Percentiles rank a stretch among this genome's conserved stretches.
Conservation (phyloP, 2,329 filamentous ascomycete species). For the Rhynchosporium secalis region DNA sequence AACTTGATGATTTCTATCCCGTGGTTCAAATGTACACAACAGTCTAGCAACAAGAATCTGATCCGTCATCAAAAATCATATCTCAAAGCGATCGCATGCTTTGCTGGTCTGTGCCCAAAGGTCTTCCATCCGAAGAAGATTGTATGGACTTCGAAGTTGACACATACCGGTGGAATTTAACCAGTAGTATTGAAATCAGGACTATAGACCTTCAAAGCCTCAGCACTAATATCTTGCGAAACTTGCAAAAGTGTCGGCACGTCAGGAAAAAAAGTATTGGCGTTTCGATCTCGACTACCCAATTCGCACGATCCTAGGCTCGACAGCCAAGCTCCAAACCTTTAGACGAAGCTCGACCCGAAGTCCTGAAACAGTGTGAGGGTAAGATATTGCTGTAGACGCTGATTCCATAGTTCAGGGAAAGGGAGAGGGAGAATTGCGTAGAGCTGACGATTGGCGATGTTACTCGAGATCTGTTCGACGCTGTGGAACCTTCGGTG, state of each 20-base stretch:
- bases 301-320: constrained; percentile 13
- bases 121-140: constrained; percentile 13
- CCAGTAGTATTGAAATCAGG: constrained; percentile 9
- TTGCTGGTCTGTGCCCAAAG: constrained; percentile 12
- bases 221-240: constrained; percentile 7
- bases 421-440: not conserved
- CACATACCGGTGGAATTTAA: constrained; percentile 3
- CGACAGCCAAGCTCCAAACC: constrained; percentile 12
- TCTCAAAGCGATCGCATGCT: constrained; percentile 7
- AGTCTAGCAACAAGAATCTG: constrained; percentile 10
- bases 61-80: constrained; percentile 10
- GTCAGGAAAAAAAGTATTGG: constrained; percentile 11
- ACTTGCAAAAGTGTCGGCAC: constrained; percentile 9
- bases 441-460: not conserved
- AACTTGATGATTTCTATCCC: constrained; percentile 15
- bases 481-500: constrained; percentile 3
- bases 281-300: constrained; percentile 12
- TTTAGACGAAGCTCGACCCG: constrained; percentile 16
- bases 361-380: constrained; percentile 10
- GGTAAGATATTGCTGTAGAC: not conserved
- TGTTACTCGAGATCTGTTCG: not conserved
- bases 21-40: constrained; percentile 9
- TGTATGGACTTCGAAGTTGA: constrained; percentile 21
- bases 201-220: constrained; percentile 13
- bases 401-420: constrained; percentile 2